phyloP scores from a whole-genome alignment of 2,329 filamentous ascomycete species.

The Pseudohalonectria lignicola region DNA sequence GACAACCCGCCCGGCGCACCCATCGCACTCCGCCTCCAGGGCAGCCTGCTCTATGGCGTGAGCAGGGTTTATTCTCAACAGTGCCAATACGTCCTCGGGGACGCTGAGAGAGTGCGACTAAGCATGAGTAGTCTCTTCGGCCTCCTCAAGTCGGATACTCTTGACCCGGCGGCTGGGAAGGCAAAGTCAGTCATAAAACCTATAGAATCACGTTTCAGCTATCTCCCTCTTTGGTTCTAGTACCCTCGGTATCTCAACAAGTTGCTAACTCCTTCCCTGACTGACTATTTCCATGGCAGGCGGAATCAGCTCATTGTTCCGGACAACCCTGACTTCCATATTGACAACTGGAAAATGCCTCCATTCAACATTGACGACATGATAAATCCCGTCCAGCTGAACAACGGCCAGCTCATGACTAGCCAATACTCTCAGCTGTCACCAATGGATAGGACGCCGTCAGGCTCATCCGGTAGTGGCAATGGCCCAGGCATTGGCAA shows the following conservation, averaged over 20 bases:
- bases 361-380: conserved; percentile 36
- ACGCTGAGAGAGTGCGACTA: conserved; percentile 64
- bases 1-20: conserved; percentile 66
- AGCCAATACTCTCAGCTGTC: conserved; percentile 33
- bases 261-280: conserved; percentile 5
- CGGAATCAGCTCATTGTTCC: conserved; percentile 64
- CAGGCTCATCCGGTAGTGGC: conserved; percentile 15
- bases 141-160: conserved; percentile 41
- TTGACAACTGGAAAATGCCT: conserved; percentile 47
- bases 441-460: conserved; percentile 20
- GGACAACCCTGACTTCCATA: conserved; percentile 75
- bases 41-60: conserved; percentile 77
- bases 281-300: conserved; percentile 37
- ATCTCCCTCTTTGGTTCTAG: no score
- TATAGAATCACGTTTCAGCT: not conserved
- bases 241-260: no score
- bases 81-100: conserved; percentile 72
- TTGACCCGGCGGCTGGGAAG: conserved; percentile 63
- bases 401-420: conserved; percentile 24
- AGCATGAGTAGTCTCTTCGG: conserved; percentile 61
- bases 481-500: conserved; percentile 7
- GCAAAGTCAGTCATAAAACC: conserved; percentile 45
- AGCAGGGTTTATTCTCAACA: conserved; percentile 81
- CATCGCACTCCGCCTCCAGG: conserved; percentile 81
- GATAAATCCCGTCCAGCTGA: conserved; percentile 16